Conservation (phyloP, 1,284 basidiomycete species). For the Irpex sp. region DNA sequence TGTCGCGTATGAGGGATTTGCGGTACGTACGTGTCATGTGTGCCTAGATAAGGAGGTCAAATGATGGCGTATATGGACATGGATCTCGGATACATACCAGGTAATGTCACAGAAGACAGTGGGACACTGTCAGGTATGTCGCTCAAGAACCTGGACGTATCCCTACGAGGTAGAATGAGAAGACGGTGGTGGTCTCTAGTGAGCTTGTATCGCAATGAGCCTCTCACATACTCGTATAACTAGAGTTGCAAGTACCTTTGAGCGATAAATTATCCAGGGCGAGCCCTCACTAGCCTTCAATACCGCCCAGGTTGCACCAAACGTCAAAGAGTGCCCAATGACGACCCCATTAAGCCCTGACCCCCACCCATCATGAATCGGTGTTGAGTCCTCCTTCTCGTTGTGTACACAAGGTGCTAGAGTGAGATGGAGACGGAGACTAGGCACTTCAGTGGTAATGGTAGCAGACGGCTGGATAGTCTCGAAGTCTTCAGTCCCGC, state of each 20-base stretch:
- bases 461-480: conserved; percentile 1
- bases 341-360: conserved; percentile 10
- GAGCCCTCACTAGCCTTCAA: conserved; percentile 37
- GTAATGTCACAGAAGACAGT: conserved; percentile 70
- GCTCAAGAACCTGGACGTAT: conserved; percentile 58
- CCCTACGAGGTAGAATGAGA: conserved; percentile 52
- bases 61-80: background rate
- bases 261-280: conserved; percentile 56
- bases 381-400: conserved; percentile 7
- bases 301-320: conserved; percentile 37
- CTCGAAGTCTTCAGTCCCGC: background rate
- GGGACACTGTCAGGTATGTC: conserved; percentile 62
- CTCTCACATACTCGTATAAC: background rate
- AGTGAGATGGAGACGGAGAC: conserved; percentile 3
- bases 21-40: conserved; percentile 62
- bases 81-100: conserved; percentile 44
- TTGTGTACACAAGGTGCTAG: conserved; percentile 5
- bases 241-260: conserved; percentile 36
- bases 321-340: conserved; percentile 13
- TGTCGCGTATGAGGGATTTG: background rate
- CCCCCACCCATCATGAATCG: conserved; percentile 12
- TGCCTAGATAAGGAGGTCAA: conserved; percentile 36
- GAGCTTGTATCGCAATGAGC: conserved; percentile 14
- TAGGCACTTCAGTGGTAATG: conserved; percentile 2
- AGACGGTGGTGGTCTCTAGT: conserved; percentile 37